A percentile compares a stretch with the other conserved stretches of the same genome.
Conservation (phyloP, 164 flowering plant species). For the Sextonia rubra region DNA sequence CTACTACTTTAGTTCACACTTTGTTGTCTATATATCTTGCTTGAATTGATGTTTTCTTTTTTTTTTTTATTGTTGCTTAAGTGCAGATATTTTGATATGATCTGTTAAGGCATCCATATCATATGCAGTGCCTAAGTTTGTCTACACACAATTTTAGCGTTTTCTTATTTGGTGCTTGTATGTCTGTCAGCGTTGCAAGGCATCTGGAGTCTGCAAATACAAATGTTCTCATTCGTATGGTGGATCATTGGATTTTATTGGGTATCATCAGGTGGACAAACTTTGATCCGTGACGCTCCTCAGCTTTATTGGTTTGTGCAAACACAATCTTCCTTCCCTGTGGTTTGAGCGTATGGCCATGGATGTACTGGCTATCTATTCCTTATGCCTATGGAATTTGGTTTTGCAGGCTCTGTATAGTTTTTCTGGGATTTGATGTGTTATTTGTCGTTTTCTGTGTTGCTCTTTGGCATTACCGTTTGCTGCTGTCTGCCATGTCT, state of each 20-base stretch:
- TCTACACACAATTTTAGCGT: neutral
- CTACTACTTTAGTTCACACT: no score
- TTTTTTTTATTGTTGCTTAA: no score
- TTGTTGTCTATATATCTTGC: no score
- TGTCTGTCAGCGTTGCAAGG: conserved; percentile 48
- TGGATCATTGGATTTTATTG: conserved; percentile 89
- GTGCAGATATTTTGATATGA: no score
- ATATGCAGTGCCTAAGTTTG: neutral
- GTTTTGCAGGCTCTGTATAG: conserved; percentile 69
- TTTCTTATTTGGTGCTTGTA: neutral
- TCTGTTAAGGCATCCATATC: neutral
- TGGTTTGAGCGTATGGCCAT: conserved; percentile 5
- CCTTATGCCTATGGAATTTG: neutral
- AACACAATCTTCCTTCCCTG: neutral
- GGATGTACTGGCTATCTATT: neutral
- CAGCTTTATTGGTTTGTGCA: conserved; percentile 67
- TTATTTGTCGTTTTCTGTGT: conserved; percentile 74
- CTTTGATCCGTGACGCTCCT: conserved; percentile 50
- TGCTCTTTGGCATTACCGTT: conserved; percentile 76
- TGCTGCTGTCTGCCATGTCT: conserved; percentile 91
- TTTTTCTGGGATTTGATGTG: conserved; percentile 72
- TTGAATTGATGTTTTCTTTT: no score
- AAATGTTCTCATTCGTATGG: conserved; percentile 85
- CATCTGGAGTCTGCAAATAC: conserved; percentile 81
- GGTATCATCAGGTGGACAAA: conserved; percentile 68